Evolutionary conservation across 192 early-diverging fungal species (phyloP), one percentile per base, ranked within the genome.

Genomic region (Backusella macrospora): DNA sequence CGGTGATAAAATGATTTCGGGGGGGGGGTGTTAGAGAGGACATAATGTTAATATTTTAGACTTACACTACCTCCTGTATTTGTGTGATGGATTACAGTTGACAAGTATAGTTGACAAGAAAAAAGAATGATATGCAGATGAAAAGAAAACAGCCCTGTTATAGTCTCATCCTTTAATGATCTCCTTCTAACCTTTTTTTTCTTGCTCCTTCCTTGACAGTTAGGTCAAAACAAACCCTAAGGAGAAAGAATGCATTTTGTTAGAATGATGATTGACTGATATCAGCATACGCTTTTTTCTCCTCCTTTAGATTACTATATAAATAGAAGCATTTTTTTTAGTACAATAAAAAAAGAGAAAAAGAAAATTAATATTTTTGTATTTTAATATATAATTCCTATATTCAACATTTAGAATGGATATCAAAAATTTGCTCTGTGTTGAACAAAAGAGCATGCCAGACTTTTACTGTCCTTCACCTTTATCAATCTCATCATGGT

Each of bases 351-450:
- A 49, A 21, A 8, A 49, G 26, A 59, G 12, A 59, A 59, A 23
- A 18, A 59, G 26, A 52, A 52, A 59, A 59, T 59, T 23, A 59
- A 5, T 59, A 59, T 8, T 21, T 23, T 55, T 55, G 52, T 55
- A 65, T 13, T 40, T 65, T 40, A 65, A 65, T 29, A 34, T 59
- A 59, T 10, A 46, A 46, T 46, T 14, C 10, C 9, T 59, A 59
- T 59, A 59, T 26, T 59, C 26, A 59, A 9, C 26, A 18, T 6
- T 42, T 39, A 68, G 38, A 40, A 68, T 68, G 66, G 66, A 68
- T 18, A 45, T 68, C 40, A 68, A 68, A 46, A 68, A 68, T 42
- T 68, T 68, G 40, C 66, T 68, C 40, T 68, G 66, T 59, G 52
- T 59, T 59, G 52, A 59, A 59, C 52, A 59, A 59, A 59, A 59